Evolutionary conservation across 768 basidiomycete genomes (phyloP).

Genomic region (Roridomyces roridus): DNA sequence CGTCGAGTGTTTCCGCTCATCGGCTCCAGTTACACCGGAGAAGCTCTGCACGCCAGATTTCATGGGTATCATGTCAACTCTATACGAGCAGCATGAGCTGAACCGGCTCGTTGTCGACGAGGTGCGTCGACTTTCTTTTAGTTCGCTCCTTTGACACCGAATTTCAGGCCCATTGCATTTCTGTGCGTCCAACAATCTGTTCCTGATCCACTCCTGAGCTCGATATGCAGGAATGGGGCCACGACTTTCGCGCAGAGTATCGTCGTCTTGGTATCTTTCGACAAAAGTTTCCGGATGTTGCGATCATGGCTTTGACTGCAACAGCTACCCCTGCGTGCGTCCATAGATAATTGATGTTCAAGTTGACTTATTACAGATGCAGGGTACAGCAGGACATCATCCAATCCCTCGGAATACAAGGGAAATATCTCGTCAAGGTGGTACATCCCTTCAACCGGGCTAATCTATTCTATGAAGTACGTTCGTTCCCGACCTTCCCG

Average conservation of each 20-base stretch:
- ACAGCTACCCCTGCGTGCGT: slow-evolving; percentile 76
- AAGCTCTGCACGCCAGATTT: slow-evolving; percentile 65
- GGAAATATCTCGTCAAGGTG: slow-evolving; percentile 62
- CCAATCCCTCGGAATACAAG: slow-evolving; percentile 63
- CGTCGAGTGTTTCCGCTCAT: not conserved
- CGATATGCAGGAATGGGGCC: slow-evolving; percentile 80
- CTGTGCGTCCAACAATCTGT: too few relatives aligned
- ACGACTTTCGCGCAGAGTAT: slow-evolving; percentile 80
- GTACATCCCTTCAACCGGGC: slow-evolving; percentile 82
- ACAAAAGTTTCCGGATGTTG: slow-evolving; percentile 66
- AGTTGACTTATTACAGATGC: too few relatives aligned
- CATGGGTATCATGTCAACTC: slow-evolving; percentile 49
- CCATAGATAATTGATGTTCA: too few relatives aligned
- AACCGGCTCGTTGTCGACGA: slow-evolving; percentile 85
- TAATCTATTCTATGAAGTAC: slow-evolving; percentile 88
- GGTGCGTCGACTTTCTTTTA: slow-evolving; percentile 42
- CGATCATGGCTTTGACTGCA: slow-evolving; percentile 89
- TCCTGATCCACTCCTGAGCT: too few relatives aligned
- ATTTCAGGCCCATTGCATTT: slow-evolving; percentile 80
- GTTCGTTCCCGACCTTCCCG: slow-evolving; percentile 27
- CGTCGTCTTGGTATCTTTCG: slow-evolving; percentile 75
- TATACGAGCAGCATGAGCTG: slow-evolving; percentile 63
- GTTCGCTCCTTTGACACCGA: not conserved
- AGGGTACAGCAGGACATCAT: slow-evolving; percentile 83
- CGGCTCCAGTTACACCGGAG: slow-evolving; percentile 73